These are phyloP conservation scores for Fraxinus baroniana DNA, from an alignment of 305 asterid genomes.

Conservation along the genomic window DNA sequence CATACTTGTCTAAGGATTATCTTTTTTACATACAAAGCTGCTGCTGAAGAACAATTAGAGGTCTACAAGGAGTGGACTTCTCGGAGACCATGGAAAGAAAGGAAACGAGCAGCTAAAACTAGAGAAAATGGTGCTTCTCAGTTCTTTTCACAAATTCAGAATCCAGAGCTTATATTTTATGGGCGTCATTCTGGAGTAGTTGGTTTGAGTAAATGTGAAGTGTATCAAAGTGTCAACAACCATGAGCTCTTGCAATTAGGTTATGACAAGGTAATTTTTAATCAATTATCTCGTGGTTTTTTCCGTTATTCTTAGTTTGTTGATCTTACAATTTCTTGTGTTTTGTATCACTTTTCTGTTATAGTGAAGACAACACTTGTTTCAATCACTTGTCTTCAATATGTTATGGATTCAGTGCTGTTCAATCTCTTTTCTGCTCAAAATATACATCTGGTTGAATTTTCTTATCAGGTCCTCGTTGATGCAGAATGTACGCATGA, in stretches of 20 bases:
- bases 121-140: slow-evolving; percentile 39
- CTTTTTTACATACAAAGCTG: slow-evolving; percentile 31
- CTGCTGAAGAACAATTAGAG: slow-evolving; percentile 34
- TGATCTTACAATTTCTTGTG: neutral
- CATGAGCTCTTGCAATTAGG: slow-evolving; percentile 49
- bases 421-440: slow-evolving; percentile 9
- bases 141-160: slow-evolving; percentile 42
- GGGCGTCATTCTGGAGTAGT: slow-evolving; percentile 77
- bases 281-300: neutral
- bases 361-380: neutral
- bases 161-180: slow-evolving; percentile 79
- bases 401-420: neutral
- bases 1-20: slow-evolving; percentile 19
- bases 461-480: slow-evolving; percentile 70
- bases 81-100: slow-evolving; percentile 77
- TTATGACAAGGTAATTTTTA: slow-evolving; percentile 66
- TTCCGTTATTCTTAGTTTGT: neutral
- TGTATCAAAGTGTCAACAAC: slow-evolving; percentile 39
- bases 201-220: slow-evolving; percentile 54
- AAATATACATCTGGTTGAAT: slow-evolving; percentile 27
- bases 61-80: slow-evolving; percentile 74
- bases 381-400: neutral
- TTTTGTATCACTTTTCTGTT: slow-evolving; percentile 4
- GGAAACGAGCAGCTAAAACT: slow-evolving; percentile 60
- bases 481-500: slow-evolving; percentile 99